phyloP scores from a whole-genome alignment of 2,329 filamentous ascomycete genomes.

The Aspergillus texensis region DNA sequence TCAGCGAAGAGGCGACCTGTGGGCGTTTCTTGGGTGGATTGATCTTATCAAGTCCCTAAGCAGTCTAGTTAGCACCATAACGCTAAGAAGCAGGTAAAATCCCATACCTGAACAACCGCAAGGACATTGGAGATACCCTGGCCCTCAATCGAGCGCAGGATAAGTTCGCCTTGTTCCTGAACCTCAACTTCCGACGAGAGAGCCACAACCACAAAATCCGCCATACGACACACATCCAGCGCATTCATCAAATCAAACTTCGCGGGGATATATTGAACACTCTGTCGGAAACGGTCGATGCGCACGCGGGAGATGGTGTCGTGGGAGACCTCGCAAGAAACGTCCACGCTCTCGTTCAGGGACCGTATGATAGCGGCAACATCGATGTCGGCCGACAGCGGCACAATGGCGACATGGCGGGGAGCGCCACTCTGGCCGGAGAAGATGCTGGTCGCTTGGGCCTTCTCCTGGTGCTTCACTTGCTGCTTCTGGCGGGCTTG shows the following conservation, averaged over 20 bases:
- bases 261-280: conserved; percentile 79
- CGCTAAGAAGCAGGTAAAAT: neutral
- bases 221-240: conserved; percentile 81
- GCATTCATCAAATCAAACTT: conserved; percentile 74
- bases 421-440: conserved; percentile 84
- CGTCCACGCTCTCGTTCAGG: conserved; percentile 78
- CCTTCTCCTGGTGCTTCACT: conserved; percentile 80
- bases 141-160: conserved; percentile 84
- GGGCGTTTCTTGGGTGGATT: conserved; percentile 77
- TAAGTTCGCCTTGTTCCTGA: conserved; percentile 79
- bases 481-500: conserved; percentile 88
- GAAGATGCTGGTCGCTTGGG: conserved; percentile 79
- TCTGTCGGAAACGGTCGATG: conserved; percentile 93
- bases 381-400: conserved; percentile 75
- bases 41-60: conserved; percentile 67
- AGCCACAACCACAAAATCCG: conserved; percentile 88
- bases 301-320: conserved; percentile 65
- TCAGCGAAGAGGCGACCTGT: conserved; percentile 78
- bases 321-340: conserved; percentile 65
- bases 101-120: conserved; percentile 68
- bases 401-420: conserved; percentile 83
- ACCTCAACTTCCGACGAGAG: conserved; percentile 76
- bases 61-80: conserved; percentile 11
- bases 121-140: conserved; percentile 95
- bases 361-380: conserved; percentile 66